These are phyloP conservation scores for Boletales sp. DNA, from an alignment of 768 basidiomycete genomes.

Conservation along the genomic window DNA sequence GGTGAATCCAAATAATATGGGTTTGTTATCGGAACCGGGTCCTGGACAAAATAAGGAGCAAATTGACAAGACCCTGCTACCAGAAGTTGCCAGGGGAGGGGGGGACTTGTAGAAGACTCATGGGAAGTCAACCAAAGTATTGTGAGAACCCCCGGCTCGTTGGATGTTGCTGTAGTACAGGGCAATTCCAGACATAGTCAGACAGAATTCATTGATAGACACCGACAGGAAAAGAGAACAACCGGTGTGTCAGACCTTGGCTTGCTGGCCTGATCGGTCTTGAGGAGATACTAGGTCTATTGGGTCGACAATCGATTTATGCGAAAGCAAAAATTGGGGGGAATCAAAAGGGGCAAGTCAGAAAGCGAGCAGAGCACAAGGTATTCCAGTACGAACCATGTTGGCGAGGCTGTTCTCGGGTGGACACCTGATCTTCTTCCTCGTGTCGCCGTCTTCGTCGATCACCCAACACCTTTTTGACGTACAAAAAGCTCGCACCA, in stretches of 20 bases:
- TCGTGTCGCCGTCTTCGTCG: slow-evolving; percentile 23
- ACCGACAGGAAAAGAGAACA: not conserved
- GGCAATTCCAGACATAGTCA: not conserved
- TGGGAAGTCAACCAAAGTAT: not conserved
- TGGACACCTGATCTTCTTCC: slow-evolving; percentile 9
- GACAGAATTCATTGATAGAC: not conserved
- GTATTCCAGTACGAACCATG: not conserved
- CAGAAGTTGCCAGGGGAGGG: not conserved
- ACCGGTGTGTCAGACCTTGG: not conserved
- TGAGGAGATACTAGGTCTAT: slow-evolving; percentile 2
- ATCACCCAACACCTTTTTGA: slow-evolving; percentile 25
- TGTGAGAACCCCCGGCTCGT: slow-evolving; percentile 1
- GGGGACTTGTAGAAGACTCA: not conserved
- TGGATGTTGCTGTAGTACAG: not conserved
- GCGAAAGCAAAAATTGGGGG: not conserved
- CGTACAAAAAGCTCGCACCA: slow-evolving; percentile 29
- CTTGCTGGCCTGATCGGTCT: slow-evolving; percentile 9
- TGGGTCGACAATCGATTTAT: not conserved
- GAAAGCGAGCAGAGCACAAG: not conserved
- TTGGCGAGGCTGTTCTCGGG: slow-evolving; percentile 10
- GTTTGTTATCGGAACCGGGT: not conserved
- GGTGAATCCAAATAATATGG: not conserved
- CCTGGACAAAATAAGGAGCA: not conserved
- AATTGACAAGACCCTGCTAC: not conserved
- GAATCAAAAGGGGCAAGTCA: slow-evolving; percentile 5